Evolutionary conservation across 2,329 filamentous ascomycete species (phyloP), one percentile per base, ranked within the genome.

Genomic region (Ophiostoma ulmi): DNA sequence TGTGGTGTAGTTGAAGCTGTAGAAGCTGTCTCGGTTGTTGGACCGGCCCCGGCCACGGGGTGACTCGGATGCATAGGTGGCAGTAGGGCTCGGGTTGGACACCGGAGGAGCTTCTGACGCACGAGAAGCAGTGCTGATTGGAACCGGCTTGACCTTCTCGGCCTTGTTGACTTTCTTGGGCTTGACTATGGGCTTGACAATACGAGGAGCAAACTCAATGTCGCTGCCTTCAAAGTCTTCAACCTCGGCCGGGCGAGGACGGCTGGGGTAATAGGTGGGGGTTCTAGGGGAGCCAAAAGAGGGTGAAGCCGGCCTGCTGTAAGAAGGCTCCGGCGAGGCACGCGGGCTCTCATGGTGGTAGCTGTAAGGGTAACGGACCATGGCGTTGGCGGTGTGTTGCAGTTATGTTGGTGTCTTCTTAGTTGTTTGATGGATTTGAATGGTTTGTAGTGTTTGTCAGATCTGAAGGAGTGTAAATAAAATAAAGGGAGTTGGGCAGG

Each of bases 171-270:
- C 44, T 7, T 48, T 48, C 44, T 48, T 48, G 17, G 44, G 14
- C 13, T 63, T 63, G 26, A 13, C 58, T 1, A 3, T 22, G 4
- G 26, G 22, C 26, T 63, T 35, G 58, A 63, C 58, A 26, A 36
- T 20, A 8, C 63, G 63, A 10, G 63, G 63, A 20, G 36, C 63
- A 39, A 65, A 65, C 63, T 65, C 63, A 36, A 39, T 8, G 1
- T 65, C 63, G 20, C 63, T 65, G 35, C 63, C 63, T 14, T 65
- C 35, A 39, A 65, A 65, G 63, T 39, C 36, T 22, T 65, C 63
- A 20, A 65, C 36, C 20, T 39, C 35, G 20, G 36, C 63, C 7
- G 63, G 36, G 5, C 63, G 63, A 10, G 63, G 63, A 22, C 63
- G 36, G n/a, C 36, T 31, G 13, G 61, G 13, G 5, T 41, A 17